Conservation (phyloP, 192 early-diverging fungal species). For the Thamnidium elegans region DNA sequence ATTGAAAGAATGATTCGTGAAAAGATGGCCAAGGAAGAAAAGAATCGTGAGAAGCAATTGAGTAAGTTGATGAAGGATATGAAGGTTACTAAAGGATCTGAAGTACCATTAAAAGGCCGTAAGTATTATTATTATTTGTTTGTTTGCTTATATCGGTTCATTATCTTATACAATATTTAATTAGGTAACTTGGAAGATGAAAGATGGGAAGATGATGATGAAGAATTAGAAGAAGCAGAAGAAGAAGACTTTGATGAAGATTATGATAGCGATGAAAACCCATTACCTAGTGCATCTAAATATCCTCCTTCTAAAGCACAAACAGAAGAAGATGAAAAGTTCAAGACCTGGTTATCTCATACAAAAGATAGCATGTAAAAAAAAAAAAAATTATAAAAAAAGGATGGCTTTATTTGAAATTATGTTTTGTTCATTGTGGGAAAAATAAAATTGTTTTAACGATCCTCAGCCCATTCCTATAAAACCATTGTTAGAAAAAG, state of each 20-base stretch:
- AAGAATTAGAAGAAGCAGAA: slow-evolving; percentile 41
- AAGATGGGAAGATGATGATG: slow-evolving; percentile 28
- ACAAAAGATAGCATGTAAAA: slow-evolving; percentile 17
- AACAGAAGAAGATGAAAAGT: slow-evolving; percentile 29
- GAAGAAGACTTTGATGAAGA: slow-evolving; percentile 40
- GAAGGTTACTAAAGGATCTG: slow-evolving; percentile 56
- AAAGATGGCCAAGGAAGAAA: slow-evolving; percentile 67
- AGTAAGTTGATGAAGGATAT: slow-evolving; percentile 87
- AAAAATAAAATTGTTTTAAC: slow-evolving; percentile 24
- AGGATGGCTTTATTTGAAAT: not conserved
- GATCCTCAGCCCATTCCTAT: slow-evolving; percentile 46
- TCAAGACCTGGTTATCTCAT: slow-evolving; percentile 34
- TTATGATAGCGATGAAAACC: slow-evolving; percentile 22
- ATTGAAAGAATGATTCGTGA: slow-evolving; percentile 71
- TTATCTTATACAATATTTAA: too few relatives aligned
- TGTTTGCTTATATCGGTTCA: not conserved
- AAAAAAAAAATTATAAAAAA: not conserved
- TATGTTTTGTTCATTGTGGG: not conserved
- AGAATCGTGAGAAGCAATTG: slow-evolving; percentile 61
- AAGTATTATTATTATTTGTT: not conserved
- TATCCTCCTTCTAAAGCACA: slow-evolving; percentile 29
- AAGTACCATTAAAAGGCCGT: slow-evolving; percentile 40
- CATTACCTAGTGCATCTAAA: slow-evolving; percentile 23
- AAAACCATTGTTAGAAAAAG: not conserved
- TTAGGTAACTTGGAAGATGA: not conserved